Conservation (phyloP, 2,329 filamentous ascomycete species). For the Aureobasidium sp. region DNA sequence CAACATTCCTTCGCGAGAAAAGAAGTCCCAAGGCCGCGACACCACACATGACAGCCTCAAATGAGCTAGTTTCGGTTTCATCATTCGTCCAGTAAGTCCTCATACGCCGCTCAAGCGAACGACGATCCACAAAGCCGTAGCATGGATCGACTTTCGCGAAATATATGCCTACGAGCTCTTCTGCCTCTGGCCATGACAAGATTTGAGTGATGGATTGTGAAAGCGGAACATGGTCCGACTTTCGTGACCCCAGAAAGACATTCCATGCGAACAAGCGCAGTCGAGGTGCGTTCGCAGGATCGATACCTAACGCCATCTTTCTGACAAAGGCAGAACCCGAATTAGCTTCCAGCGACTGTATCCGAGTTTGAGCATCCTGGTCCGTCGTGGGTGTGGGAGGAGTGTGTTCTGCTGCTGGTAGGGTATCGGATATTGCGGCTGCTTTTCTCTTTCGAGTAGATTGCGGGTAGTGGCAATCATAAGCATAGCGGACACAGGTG, state of each 20-base stretch:
- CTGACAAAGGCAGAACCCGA: constrained; percentile 52
- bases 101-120: constrained; percentile 27
- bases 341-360: constrained; percentile 48
- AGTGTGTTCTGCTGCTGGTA: constrained; percentile 6
- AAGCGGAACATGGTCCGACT: constrained; percentile 19
- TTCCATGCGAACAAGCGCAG: constrained; percentile 55
- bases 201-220: constrained; percentile 39
- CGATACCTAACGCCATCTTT: constrained; percentile 46
- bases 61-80: constrained; percentile 23
- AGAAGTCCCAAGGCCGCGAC: constrained; percentile 49
- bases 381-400: constrained; percentile 1
- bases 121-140: constrained; percentile 45
- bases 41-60: constrained; percentile 46
- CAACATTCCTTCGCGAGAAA: constrained; percentile 40
- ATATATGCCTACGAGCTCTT: constrained; percentile 40
- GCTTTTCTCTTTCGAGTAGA: constrained; percentile 29
- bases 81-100: constrained; percentile 30
- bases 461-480: constrained; percentile 44
- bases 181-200: constrained; percentile 44
- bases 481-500: constrained; percentile 48
- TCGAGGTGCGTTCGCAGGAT: constrained; percentile 47
- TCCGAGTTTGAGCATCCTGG: constrained; percentile 9
- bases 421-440: constrained; percentile 18
- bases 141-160: constrained; percentile 48
- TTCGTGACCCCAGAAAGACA: constrained; percentile 27